Conservation (phyloP, 2,329 filamentous ascomycete species). For the Colletotrichum musae region DNA sequence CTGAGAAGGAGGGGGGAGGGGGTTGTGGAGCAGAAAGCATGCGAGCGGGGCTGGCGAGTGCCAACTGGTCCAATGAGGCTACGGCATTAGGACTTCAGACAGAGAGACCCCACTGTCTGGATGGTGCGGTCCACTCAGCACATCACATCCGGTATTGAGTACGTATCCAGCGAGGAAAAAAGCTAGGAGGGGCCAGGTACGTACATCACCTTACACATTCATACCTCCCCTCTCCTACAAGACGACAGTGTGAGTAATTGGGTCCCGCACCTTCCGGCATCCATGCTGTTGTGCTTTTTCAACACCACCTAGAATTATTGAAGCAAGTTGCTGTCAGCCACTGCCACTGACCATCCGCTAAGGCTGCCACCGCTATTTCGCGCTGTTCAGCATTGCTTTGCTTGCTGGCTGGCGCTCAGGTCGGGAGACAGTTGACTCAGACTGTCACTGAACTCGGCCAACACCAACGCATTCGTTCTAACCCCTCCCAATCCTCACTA, state of each 20-base stretch:
- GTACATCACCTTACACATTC: conserved; percentile 8
- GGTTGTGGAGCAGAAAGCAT: too few relatives aligned
- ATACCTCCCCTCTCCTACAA: neutral
- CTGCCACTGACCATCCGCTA: neutral
- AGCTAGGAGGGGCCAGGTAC: neutral
- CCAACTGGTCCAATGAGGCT: conserved; percentile 1
- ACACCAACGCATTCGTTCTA: too few relatives aligned
- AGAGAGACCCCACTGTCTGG: conserved; percentile 9
- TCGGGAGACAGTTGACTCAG: too few relatives aligned
- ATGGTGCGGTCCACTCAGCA: conserved; percentile 10
- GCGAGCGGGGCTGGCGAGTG: neutral
- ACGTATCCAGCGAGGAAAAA: neutral
- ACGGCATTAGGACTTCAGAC: neutral
- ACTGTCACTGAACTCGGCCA: too few relatives aligned
- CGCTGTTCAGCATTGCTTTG: too few relatives aligned
- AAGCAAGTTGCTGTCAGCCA: conserved; percentile 23
- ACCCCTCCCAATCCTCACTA: too few relatives aligned
- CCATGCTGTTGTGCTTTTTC: conserved; percentile 30
- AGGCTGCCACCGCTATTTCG: too few relatives aligned
- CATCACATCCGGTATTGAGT: neutral
- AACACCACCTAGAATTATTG: conserved; percentile 37
- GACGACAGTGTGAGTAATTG: conserved; percentile 16
- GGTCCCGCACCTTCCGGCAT: conserved; percentile 6
- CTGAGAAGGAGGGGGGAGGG: conserved; percentile 18
- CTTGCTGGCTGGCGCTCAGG: too few relatives aligned